A percentile compares a stretch with the other conserved stretches of the same genome.
Evolutionary conservation across 2,329 filamentous ascomycete genomes (phyloP).

Genomic region (Zasmidium citrigriseum): DNA sequence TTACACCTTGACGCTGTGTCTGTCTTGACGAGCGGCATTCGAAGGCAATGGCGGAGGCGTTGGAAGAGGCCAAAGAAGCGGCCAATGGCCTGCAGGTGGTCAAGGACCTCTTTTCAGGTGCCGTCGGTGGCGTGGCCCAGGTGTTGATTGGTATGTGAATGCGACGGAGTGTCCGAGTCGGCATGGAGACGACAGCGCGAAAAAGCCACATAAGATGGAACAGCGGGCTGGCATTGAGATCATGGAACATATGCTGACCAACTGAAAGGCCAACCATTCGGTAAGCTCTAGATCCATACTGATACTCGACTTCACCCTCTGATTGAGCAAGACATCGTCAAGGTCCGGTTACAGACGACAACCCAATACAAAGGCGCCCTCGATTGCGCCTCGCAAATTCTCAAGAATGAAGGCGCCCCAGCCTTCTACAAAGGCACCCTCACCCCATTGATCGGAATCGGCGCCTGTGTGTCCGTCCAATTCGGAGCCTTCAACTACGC

Average conservation of each 20-base stretch:
- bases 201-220: neutral
- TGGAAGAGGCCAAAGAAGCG: conserved; percentile 42
- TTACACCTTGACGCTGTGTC: neutral
- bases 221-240: neutral
- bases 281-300: conserved; percentile 41
- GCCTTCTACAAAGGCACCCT: conserved; percentile 99
- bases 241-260: conserved; percentile 11
- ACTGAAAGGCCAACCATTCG: conserved; percentile 63
- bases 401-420: conserved; percentile 79
- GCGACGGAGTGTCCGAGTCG: neutral
- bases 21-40: neutral
- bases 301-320: conserved; percentile 5
- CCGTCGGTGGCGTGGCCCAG: conserved; percentile 88
- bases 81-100: conserved; percentile 54
- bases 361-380: conserved; percentile 78
- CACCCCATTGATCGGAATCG: conserved; percentile 91
- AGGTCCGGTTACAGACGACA: conserved; percentile 92
- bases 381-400: conserved; percentile 79
- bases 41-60: conserved; percentile 35
- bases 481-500: conserved; percentile 96
- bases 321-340: conserved; percentile 74
- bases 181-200: neutral
- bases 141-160: conserved; percentile 79
- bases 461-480: conserved; percentile 93
- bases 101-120: conserved; percentile 91